Conservation (phyloP, 202 grass and related monocot species). For the Tripidium arundinaceum region DNA sequence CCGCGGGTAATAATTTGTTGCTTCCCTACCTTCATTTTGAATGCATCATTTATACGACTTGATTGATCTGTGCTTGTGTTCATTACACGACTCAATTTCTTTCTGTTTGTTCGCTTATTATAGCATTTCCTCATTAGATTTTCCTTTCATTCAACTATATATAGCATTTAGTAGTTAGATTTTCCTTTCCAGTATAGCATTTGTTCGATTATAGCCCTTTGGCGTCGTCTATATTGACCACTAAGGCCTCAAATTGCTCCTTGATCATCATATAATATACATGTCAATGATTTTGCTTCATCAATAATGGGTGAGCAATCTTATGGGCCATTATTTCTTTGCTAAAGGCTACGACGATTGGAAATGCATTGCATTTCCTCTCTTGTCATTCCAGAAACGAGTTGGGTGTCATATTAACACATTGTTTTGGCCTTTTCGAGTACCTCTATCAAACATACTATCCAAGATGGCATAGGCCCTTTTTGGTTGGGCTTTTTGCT, state of each 20-base stretch:
- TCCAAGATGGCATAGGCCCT: too few relatives aligned
- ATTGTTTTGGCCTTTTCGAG: background rate
- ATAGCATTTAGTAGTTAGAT: background rate
- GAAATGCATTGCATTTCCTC: background rate
- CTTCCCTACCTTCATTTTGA: background rate
- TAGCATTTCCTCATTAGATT: background rate
- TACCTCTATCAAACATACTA: background rate
- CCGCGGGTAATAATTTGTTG: background rate
- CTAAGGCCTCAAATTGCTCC: too few relatives aligned
- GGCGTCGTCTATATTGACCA: background rate
- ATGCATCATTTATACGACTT: background rate
- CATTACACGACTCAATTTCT: background rate
- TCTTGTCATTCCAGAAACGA: background rate
- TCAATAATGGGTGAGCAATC: background rate
- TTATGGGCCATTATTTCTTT: background rate
- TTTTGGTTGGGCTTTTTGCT: too few relatives aligned
- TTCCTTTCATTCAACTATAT: background rate
- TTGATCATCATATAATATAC: too few relatives aligned
- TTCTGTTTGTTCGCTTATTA: background rate
- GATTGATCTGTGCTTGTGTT: slow-evolving; percentile 11
- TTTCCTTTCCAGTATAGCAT: background rate
- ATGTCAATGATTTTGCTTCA: too few relatives aligned
- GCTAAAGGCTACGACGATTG: background rate
- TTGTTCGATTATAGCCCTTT: background rate
- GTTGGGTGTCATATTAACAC: background rate